These are phyloP conservation scores for Gonapodya prolifera DNA, from an alignment of 192 early-diverging fungal genomes.

Conservation along the genomic window DNA sequence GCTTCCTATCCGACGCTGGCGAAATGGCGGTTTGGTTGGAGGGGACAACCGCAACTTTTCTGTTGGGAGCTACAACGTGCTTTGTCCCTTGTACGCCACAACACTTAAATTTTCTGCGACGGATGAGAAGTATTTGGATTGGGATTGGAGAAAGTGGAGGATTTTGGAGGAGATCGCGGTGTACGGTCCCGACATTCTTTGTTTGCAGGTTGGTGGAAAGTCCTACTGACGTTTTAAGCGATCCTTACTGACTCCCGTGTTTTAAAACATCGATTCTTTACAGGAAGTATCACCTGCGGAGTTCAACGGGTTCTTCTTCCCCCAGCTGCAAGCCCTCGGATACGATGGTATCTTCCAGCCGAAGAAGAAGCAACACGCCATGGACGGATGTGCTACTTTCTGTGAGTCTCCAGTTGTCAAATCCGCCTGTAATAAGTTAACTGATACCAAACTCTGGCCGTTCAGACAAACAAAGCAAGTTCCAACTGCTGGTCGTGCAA, in stretches of 20 bases:
- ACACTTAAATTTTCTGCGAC: conserved; percentile 16
- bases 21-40: no score
- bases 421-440: no score
- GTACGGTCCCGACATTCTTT: conserved; percentile 27
- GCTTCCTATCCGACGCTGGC: no score
- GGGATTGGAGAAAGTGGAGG: conserved; percentile 19
- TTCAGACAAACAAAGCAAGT: conserved; percentile 15
- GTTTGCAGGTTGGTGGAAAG: conserved; percentile 20
- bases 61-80: conserved; percentile 32
- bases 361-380: conserved; percentile 25
- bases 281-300: conserved; percentile 26
- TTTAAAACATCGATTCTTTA: neutral
- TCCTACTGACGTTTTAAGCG: conserved; percentile 6
- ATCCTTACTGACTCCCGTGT: conserved; percentile 7
- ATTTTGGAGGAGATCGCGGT: conserved; percentile 28
- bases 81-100: conserved; percentile 27
- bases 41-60: no score
- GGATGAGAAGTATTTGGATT: conserved; percentile 13
- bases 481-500: conserved; percentile 18
- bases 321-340: conserved; percentile 23
- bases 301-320: conserved; percentile 27
- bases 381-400: conserved; percentile 35
- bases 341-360: conserved; percentile 32
- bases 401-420: no score
- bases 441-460: no score